phyloP scores from a whole-genome alignment of 805 yeast genomes.

The Saccharomyces eubayanus region DNA sequence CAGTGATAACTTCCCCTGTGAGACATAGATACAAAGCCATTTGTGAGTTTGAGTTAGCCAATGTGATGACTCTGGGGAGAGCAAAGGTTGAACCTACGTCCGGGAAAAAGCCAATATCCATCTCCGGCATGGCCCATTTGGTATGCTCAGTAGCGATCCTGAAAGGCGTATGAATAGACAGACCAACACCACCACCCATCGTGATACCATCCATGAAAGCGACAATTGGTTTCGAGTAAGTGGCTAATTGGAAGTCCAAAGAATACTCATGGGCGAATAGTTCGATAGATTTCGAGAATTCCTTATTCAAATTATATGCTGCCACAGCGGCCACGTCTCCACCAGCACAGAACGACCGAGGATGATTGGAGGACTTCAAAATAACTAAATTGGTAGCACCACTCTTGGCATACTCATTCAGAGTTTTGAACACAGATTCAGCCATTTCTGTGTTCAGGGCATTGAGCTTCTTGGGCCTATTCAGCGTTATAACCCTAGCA shows the following conservation, averaged over 20 bases:
- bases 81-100: conserved; percentile 94
- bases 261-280: conserved; percentile 78
- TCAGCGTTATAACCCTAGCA: conserved; percentile 65
- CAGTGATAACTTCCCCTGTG: conserved; percentile 72
- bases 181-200: conserved; percentile 97
- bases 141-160: conserved; percentile 90
- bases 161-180: conserved; percentile 84
- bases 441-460: conserved; percentile 77
- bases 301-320: conserved; percentile 41
- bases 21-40: conserved; percentile 79
- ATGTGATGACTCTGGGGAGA: conserved; percentile 53
- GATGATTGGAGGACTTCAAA: conserved; percentile 43
- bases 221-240: conserved; percentile 83
- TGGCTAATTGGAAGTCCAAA: conserved; percentile 67
- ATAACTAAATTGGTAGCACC: conserved; percentile 56
- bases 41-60: conserved; percentile 48
- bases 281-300: conserved; percentile 43
- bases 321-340: conserved; percentile 90
- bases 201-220: conserved; percentile 84
- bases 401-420: conserved; percentile 69
- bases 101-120: conserved; percentile 91
- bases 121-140: conserved; percentile 94
- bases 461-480: conserved; percentile 77
- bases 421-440: conserved; percentile 57
- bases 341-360: conserved; percentile 85